A percentile compares a stretch with the other conserved stretches of the same genome.
phyloP scores from a whole-genome alignment of 306 rosid genomes.

The Styphnolobium japonicum region DNA sequence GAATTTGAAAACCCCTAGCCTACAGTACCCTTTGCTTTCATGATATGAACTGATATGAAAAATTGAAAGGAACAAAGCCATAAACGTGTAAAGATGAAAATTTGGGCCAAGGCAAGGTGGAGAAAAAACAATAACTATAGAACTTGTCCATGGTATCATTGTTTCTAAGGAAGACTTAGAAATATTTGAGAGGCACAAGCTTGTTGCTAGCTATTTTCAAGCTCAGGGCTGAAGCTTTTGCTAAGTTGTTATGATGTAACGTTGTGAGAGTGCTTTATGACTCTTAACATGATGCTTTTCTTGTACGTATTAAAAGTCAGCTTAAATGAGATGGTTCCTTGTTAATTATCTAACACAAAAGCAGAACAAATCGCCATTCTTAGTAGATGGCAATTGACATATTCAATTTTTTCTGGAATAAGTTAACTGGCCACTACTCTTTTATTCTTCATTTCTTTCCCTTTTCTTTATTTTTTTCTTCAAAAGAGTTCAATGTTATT shows the following conservation, averaged over 20 bases:
- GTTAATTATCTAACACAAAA: not conserved
- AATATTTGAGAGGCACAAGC: not conserved
- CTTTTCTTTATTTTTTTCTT: not conserved
- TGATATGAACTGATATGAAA: not conserved
- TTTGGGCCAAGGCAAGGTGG: not conserved
- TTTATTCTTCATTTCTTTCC: not conserved
- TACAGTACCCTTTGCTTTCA: not conserved
- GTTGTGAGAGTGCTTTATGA: not conserved
- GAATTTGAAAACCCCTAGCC: too few relatives aligned
- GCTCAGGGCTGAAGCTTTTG: not conserved
- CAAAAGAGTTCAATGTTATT: not conserved
- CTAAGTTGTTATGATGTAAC: not conserved
- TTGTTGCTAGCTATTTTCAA: not conserved
- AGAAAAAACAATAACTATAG: not conserved
- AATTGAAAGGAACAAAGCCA: constrained; percentile 2
- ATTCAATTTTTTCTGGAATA: not conserved
- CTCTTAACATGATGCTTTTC: constrained; percentile 34
- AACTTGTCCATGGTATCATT: not conserved
- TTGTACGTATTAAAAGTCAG: constrained; percentile 23
- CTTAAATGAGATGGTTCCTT: constrained; percentile 22
- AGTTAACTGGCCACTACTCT: not conserved
- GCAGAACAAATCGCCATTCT: not conserved
- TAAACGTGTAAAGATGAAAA: not conserved
- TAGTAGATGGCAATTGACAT: not conserved
- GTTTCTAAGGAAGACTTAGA: not conserved